Percentiles rank a stretch among this genome's conserved stretches.
These are phyloP conservation scores for Thuidium tamariscinum DNA, from an alignment of 225 moss, liverwort and hornwort species.

Conservation along the genomic window DNA sequence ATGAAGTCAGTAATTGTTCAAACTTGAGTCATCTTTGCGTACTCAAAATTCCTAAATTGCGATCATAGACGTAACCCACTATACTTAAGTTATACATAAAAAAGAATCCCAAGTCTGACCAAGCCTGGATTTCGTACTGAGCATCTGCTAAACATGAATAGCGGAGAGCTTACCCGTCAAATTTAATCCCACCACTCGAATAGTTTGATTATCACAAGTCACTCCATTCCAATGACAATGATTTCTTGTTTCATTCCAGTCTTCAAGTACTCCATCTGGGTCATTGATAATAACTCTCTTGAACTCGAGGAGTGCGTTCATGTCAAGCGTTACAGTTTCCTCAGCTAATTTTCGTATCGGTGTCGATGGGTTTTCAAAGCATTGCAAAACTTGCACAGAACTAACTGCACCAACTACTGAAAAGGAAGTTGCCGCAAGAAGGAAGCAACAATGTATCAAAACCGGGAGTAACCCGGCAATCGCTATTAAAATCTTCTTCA, in stretches of 20 bases:
- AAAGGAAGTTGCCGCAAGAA: background rate
- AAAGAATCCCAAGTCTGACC: background rate
- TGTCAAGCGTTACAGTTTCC: background rate
- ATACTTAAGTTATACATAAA: background rate
- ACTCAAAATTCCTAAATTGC: background rate
- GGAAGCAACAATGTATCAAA: background rate
- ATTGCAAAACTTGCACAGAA: background rate
- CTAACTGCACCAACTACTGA: background rate
- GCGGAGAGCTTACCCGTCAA: background rate
- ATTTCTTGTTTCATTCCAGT: background rate
- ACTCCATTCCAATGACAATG: background rate
- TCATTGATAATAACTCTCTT: background rate
- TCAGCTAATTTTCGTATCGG: background rate
- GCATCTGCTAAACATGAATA: background rate
- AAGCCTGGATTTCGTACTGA: background rate
- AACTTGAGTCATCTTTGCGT: background rate
- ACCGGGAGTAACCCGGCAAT: background rate
- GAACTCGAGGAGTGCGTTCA: background rate
- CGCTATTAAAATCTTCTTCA: background rate
- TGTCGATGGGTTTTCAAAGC: background rate
- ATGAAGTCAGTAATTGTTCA: background rate
- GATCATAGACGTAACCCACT: background rate
- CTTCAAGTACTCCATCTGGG: background rate
- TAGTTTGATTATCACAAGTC: background rate
- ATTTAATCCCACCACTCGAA: background rate